Evolutionary conservation across 306 rosid species (phyloP), one percentile per base, ranked within the genome.

Genomic region (cucumber (Cucumis sativus)): DNA sequence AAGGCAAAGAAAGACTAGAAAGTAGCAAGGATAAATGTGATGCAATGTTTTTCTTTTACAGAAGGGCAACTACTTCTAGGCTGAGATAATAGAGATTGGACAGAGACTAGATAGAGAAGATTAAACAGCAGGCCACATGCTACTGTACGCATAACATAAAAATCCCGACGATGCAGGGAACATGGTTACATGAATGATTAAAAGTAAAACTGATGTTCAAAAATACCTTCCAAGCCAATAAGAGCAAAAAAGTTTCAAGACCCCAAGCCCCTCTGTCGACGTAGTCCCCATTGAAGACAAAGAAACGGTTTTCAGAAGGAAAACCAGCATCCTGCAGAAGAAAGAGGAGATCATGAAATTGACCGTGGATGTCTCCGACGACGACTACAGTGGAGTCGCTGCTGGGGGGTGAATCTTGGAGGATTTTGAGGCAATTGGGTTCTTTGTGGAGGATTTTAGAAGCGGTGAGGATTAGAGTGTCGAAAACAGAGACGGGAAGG

Each of bases 191-290:
- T 69, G 33, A 45, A 69, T 21, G n/a, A 43, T 15, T 13, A 47
- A 45, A 49, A 49, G 76, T 47, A 47, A 23, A 41, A 20, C 4
- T 69, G 57, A 45, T 11, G 9, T 10, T 14, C 23, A 25, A 3
- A 52, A 59, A 16, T 77, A 90, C 91, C 88, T 93, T 93, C 94
- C 94, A 91, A 14, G 96, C 96, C 81, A 89, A 67, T 73, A 93
- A 82, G 73, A 91, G 81, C 64, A 91, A 62, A 80, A 93, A 91
- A 13, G 89, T 91, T 78, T 93, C 98, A 3, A 93, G 90, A 2
- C 98, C 98, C 98, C 98, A 93, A 61, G 98, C 98, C 8, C 98
- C 98, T 52, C 98, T 84, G 75, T 93, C 98, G 0, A 93, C 98
- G 77, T 93, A 93, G 77, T 93, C 98, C 1, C 98, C 98, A 68